These are phyloP conservation scores for Asterella californica DNA, from an alignment of 225 moss, liverwort and hornwort genomes.

Conservation along the genomic window DNA sequence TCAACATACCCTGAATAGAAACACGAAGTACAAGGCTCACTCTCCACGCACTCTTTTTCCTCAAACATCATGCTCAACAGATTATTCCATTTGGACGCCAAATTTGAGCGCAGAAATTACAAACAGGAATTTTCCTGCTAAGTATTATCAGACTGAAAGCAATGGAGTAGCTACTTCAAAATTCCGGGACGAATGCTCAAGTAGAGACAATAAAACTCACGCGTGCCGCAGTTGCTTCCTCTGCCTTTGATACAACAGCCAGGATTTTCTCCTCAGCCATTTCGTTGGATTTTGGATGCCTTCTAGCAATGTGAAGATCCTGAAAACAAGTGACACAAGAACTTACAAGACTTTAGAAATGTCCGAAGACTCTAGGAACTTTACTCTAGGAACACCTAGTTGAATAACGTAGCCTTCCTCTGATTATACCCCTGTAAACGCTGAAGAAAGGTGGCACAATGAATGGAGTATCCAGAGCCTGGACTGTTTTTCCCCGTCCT, in stretches of 20 bases:
- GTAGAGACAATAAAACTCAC: constrained; percentile 41
- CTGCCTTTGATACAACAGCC: constrained; percentile 70
- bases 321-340: constrained; percentile 11
- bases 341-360: background rate
- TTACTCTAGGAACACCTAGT: no score
- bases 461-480: background rate
- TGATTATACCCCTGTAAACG: background rate
- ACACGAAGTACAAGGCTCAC: no score
- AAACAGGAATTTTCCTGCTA: background rate
- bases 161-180: background rate
- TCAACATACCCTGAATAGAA: no score
- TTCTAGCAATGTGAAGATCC: constrained; percentile 88
- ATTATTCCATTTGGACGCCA: no score
- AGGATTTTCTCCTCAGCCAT: constrained; percentile 61
- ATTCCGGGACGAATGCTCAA: background rate
- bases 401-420: background rate
- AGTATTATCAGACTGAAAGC: background rate
- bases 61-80: no score
- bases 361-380: background rate
- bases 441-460: background rate
- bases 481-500: background rate
- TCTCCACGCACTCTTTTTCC: no score
- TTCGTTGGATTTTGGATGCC: constrained; percentile 68
- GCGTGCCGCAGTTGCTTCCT: constrained; percentile 57
- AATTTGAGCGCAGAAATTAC: no score